Conservation (phyloP, 345 rosid genomes). For the Gossypium ekmanianum region DNA sequence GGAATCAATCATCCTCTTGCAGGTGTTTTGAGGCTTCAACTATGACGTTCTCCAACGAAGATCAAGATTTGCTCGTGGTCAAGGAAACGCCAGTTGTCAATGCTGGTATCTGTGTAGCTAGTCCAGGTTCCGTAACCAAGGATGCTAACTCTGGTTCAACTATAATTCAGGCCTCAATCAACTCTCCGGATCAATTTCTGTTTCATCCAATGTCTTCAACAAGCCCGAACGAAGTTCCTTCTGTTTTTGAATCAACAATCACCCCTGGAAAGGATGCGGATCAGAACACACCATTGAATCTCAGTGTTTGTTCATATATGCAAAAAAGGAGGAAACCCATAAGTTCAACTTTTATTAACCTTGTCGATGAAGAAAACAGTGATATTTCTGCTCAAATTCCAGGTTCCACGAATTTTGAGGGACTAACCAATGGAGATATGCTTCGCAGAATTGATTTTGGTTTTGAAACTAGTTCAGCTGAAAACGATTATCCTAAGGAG, state of each 20-base stretch:
- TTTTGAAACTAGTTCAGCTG: constrained; percentile 29
- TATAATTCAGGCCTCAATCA: constrained; percentile 43
- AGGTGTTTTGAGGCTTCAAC: constrained; percentile 48
- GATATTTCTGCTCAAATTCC: constrained; percentile 25
- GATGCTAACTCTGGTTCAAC: constrained; percentile 46
- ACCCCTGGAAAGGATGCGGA: constrained; percentile 46
- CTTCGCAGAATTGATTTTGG: constrained; percentile 54
- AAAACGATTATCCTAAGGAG: constrained; percentile 24
- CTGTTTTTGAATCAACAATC: constrained; percentile 29
- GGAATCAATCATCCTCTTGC: constrained; percentile 24
- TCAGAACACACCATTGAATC: constrained; percentile 36
- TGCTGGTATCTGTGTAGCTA: constrained; percentile 29
- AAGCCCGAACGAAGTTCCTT: constrained; percentile 28
- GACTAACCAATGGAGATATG: constrained; percentile 24
- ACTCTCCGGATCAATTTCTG: constrained; percentile 41
- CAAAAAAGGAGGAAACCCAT: constrained; percentile 53
- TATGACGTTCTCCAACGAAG: constrained; percentile 42
- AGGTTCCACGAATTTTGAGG: constrained; percentile 25
- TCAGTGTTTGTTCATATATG: constrained; percentile 65
- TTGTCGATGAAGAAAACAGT: constrained; percentile 27
- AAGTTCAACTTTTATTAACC: constrained; percentile 36
- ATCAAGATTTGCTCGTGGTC: constrained; percentile 43
- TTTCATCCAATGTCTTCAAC: constrained; percentile 34
- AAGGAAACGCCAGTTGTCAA: constrained; percentile 51
- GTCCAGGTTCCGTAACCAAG: constrained; percentile 50